Base-by-base conservation (phyloP, 1,139 yeast genomes). In the Hyphopichia burtonii region DNA sequence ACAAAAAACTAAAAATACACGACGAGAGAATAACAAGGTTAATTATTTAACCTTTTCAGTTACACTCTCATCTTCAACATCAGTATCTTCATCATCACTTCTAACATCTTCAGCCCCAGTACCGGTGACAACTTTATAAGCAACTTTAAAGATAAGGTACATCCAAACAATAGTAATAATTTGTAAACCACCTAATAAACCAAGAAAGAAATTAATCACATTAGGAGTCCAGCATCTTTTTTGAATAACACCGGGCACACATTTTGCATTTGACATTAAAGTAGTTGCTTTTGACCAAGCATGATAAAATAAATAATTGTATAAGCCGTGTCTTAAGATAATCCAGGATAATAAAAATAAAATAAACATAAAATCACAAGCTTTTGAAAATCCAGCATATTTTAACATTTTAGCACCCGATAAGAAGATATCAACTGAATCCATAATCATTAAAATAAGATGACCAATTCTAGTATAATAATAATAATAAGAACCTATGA, bases 381-480 rank as follows among this genome's bases (percentile, higher is more conserved):
- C 57, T 10, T 55, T 65, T 34, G 68, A 66, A 52, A 65, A 79
- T 1, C 90, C 86, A 44, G 85, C 72, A 61, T 90, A 90, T 59
- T 83, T 86, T 51, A 88, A 69, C 66, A 88, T 70, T 60, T 90
- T 90, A 17, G 96, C 96, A 2, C 72, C 64, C 1, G 93, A 71
- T 35, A 90, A 69, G 49, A 82, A 69, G 35, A 84, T 78, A 59
- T 90, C 97, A 37, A 83, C 94, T 30, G 82, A 70, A 63, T 90
- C 96, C 96, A 90, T 89, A 48, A 87, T 67, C 52, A 84, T 75
- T 53, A 88, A 66, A 38, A 90, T 83, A 36, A 84, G 76, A 62
- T 88, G 88, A 27, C 97, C 97, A 43, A 88, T 78, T 36, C 90
- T 75, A 32, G 83, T 80, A 61, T 80, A 86, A 63, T 86, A 82